Percentiles rank a stretch among this genome's conserved stretches.
Conservation (phyloP, 495 filamentous ascomycete species). For the Penicillium paradoxum region DNA sequence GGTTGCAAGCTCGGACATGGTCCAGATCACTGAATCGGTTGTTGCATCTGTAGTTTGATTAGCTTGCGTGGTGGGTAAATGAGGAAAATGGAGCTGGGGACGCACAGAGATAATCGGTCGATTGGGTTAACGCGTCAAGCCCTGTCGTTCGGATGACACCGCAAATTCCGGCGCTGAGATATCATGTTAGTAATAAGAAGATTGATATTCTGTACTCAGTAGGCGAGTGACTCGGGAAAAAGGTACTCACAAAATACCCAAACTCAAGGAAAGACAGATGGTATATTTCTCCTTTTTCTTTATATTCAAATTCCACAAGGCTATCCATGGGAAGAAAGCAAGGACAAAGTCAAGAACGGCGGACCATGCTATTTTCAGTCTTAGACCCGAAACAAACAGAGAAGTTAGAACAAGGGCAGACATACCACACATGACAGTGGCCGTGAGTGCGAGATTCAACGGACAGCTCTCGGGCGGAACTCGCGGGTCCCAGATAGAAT, state of each 20-base stretch:
- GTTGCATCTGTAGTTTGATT: not conserved
- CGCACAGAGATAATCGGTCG: not conserved
- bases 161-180: not conserved
- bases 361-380: not conserved
- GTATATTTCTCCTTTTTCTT: not conserved
- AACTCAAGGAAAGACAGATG: not conserved
- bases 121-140: not conserved
- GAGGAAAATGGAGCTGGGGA: not conserved
- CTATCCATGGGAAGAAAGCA: not conserved
- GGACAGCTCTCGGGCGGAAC: not conserved
- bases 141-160: not conserved
- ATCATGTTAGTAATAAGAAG: not conserved
- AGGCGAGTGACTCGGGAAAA: not conserved
- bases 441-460: not conserved
- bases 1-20: not conserved
- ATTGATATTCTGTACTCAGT: not conserved
- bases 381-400: not conserved
- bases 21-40: not conserved
- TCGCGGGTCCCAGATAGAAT: not conserved
- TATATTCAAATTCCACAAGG: not conserved
- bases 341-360: not conserved
- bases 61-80: not conserved
- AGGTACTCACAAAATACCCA: not conserved
- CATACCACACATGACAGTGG: not conserved
- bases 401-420: not conserved